These are phyloP conservation scores for Vigna nakashimae DNA, from an alignment of 306 rosid species.

Conservation along the genomic window DNA sequence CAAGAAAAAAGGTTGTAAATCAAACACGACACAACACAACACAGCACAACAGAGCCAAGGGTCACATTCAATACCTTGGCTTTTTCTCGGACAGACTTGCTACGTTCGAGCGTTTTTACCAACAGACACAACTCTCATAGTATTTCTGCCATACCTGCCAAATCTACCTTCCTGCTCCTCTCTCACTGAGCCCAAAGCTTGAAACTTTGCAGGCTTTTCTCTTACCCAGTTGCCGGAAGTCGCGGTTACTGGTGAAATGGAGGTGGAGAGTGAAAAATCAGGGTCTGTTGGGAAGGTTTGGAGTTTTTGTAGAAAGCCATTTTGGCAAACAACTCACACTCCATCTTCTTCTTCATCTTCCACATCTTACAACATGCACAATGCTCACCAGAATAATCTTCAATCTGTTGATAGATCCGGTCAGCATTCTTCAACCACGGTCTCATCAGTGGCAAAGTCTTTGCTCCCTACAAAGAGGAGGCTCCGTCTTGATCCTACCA, in stretches of 20 bases:
- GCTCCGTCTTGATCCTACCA: slow-evolving; percentile 95
- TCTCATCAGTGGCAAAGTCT: slow-evolving; percentile 84
- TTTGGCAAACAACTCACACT: slow-evolving; percentile 78
- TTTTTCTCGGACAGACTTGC: slow-evolving; percentile 36
- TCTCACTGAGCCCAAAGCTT: slow-evolving; percentile 35
- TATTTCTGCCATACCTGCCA: slow-evolving; percentile 33
- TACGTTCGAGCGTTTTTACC: slow-evolving; percentile 44
- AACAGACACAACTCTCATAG: slow-evolving; percentile 30
- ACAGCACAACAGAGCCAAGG: slow-evolving; percentile 38
- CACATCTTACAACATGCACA: slow-evolving; percentile 56
- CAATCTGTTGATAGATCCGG: slow-evolving; percentile 66
- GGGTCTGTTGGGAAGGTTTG: slow-evolving; percentile 75
- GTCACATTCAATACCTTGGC: slow-evolving; percentile 50
- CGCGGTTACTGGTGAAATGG: slow-evolving; percentile 55
- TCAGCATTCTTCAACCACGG: slow-evolving; percentile 59
- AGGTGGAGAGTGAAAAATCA: slow-evolving; percentile 69
- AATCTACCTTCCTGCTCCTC: slow-evolving; percentile 44
- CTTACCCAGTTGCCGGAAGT: slow-evolving; percentile 47
- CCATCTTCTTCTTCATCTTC: slow-evolving; percentile 58
- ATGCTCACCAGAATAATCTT: slow-evolving; percentile 51
- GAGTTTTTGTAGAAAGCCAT: slow-evolving; percentile 82
- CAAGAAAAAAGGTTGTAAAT: slow-evolving; percentile 26
- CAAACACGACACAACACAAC: slow-evolving; percentile 32
- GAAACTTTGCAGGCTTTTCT: slow-evolving; percentile 40
- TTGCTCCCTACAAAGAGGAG: slow-evolving; percentile 79